Percentiles rank a stretch among this genome's conserved stretches.
These are phyloP conservation scores for Nannochloropsis gaditana DNA, from an alignment of 108 stramenopile species.

Conservation along the genomic window DNA sequence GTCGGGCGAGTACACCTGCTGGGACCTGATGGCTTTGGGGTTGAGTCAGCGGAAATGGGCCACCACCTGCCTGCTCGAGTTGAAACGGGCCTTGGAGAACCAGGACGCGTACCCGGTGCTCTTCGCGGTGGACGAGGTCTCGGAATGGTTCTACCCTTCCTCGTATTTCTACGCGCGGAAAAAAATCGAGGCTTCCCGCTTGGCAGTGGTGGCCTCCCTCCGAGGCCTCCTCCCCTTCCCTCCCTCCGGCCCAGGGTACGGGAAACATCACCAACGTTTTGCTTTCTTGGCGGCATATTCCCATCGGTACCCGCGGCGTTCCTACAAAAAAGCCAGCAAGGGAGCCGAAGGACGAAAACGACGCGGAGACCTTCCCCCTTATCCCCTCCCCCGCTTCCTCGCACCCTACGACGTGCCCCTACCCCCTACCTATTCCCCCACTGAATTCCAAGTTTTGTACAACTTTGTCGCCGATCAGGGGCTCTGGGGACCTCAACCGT, in stretches of 20 bases:
- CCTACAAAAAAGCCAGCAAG: neutral
- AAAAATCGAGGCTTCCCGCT: neutral
- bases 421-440: neutral
- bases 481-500: neutral
- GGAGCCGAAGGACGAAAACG: neutral
- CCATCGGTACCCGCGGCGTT: neutral
- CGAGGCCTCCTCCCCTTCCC: neutral
- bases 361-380: neutral
- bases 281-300: neutral
- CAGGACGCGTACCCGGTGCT: neutral
- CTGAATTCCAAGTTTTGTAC: neutral
- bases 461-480: neutral
- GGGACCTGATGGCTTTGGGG: neutral
- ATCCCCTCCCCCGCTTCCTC: neutral
- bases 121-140: neutral
- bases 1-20: neutral
- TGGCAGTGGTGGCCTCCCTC: neutral
- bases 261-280: constrained; percentile 12
- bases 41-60: neutral
- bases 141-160: neutral
- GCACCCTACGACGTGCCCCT: neutral
- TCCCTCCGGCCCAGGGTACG: neutral
- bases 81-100: neutral
- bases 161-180: neutral
- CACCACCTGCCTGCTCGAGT: neutral